Evolutionary conservation across 768 basidiomycete genomes (phyloP), one percentile per base, ranked within the genome.

Genomic region (Mycena olivaceomarginata): DNA sequence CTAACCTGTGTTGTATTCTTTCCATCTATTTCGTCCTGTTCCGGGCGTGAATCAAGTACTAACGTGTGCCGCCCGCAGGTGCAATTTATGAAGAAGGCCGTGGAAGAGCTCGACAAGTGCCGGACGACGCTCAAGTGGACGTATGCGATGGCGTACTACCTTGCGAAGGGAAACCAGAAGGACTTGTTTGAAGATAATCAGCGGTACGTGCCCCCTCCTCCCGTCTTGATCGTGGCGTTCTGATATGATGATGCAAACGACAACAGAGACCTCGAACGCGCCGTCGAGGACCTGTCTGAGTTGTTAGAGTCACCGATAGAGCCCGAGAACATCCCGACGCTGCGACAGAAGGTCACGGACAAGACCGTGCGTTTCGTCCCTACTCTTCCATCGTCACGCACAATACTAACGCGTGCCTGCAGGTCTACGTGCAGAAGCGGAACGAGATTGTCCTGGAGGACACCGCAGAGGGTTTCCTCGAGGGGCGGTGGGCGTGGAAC

Each of bases 71-170:
- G 31, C 31, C 31, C 31, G 4, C 64, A 83, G 82, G 84, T 93
- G 41, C 98, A 99, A 86, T 99, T 99, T 86, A 98, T 98, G 91
- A 97, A 97, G 90, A 98, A 98, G 85, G 98, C 98, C 0, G 98
- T 99, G 5, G 98, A 99, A 82, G 94, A 95, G 84, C 92, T 96
- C 51, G 92, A 94, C 81, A 94, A 94, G 84, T 96, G 98, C 86
- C 93, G 98, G 37, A 96, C 93, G 89, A 99, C 98, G 51, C 92
- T 99, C 74, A 99, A 99, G 86, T 99, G 98, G 98, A 99, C 98
- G 15, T 99, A 99, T 81, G 95, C 97, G 4, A 99, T 99, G 98
- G 98, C 98, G 40, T 99, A 97, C 88, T 99, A 99, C 83, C 91
- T 99, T 41, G 94, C 92, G 56, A 94, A 91, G 82, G 93, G 95